Evolutionary conservation across 495 filamentous ascomycete genomes (phyloP), one percentile per base, ranked within the genome.

Genomic region (Gamarada debralockiae): DNA sequence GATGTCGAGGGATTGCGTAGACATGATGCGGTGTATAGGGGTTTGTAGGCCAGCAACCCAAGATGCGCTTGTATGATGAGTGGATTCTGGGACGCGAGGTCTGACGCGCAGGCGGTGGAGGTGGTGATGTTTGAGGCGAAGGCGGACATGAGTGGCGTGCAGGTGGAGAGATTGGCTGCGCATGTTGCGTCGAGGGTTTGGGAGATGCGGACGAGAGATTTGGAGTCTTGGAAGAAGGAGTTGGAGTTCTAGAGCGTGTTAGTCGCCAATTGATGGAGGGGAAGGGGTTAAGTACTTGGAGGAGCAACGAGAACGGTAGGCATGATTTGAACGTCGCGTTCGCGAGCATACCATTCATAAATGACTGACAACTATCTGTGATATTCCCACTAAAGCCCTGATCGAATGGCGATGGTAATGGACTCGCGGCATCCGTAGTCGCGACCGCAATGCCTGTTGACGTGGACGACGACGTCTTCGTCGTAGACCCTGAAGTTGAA

Each of bases 11-110:
- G 66, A 58, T 88, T 82, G 27, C 67, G 70, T 40, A 92, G 71
- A 65, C 93, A 98, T 5, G 81, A 82, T 0, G 89, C 88, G n/a
- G 73, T 74, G 67, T 90, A 95, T 25, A 96, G 65, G 17, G 85
- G 78, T 27, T 83, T 72, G 63, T 93, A 96, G 34, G 84, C 76
- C 41, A 85, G 67, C 53, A 96, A 73, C 31, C 85, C 85, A 44
- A 76, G 69, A 62, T 92, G 92, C 14, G 90, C 86, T 50, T 85
- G 73, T 36, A 81, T 64, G 38, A 97, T 89, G 23, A 86, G 63
- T 1, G 86, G 77, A 54, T 93, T 88, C 51, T 81, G 68, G 9
- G 70, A 63, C 2, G 68, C 40, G 62, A 81, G 89, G 62, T 97
- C 93, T 33, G 72, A 50, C 8, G 78, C 84, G 71, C 93, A 98